phyloP scores from a whole-genome alignment of 2,329 filamentous ascomycete genomes.

The Coniochaeta hoffmannii region DNA sequence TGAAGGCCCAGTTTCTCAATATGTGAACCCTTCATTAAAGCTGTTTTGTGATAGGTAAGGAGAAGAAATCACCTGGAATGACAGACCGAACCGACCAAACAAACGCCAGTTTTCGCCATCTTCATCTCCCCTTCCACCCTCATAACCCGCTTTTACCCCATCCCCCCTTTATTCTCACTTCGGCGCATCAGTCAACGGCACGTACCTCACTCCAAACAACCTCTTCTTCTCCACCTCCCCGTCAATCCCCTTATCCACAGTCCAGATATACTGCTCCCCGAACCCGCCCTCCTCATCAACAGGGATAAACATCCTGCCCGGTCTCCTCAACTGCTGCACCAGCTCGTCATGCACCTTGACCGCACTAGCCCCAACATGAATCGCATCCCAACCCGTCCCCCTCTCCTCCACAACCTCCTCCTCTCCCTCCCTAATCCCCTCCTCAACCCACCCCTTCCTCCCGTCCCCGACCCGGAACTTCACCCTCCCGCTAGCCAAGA shows the following conservation, averaged over 20 bases:
- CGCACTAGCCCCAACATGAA: conserved; percentile 90
- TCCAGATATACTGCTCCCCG: conserved; percentile 64
- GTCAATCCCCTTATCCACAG: conserved; percentile 62
- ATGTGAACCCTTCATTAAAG: no score
- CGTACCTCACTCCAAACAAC: conserved; percentile 67
- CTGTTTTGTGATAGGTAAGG: no score
- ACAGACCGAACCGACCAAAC: no score
- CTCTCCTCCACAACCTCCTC: conserved; percentile 38
- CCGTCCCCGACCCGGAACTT: conserved; percentile 72
- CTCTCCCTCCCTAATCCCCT: conserved; percentile 25
- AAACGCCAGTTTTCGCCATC: neutral
- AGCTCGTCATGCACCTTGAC: conserved; percentile 63
- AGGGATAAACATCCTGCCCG: conserved; percentile 76
- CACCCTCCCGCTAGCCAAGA: conserved; percentile 60
- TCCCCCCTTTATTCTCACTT: conserved; percentile 1
- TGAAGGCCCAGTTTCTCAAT: no score
- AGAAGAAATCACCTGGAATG: no score
- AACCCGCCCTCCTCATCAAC: conserved; percentile 43
- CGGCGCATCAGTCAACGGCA: conserved; percentile 67
- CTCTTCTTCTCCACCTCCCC: conserved; percentile 54
- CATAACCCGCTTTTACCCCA: neutral
- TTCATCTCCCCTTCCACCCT: neutral
- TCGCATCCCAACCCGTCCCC: conserved; percentile 71
- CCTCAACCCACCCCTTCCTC: conserved; percentile 49
- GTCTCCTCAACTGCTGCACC: conserved; percentile 68